Percentiles rank a stretch among this genome's conserved stretches.
Conservation (phyloP, 2,329 filamentous ascomycete species). For the Beauveria brongniartii region DNA sequence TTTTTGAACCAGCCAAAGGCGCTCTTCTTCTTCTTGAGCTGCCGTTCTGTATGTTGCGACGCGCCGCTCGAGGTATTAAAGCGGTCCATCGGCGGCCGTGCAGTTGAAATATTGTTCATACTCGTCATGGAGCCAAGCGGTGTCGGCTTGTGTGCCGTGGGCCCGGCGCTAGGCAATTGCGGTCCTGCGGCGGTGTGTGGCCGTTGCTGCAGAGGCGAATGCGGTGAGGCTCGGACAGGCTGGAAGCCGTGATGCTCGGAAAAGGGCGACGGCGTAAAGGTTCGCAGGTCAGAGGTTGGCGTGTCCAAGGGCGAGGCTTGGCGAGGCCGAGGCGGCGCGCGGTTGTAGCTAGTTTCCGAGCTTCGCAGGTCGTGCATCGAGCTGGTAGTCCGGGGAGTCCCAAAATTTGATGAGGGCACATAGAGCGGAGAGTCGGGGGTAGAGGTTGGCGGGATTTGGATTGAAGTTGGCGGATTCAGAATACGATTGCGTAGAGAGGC, state of each 20-base stretch:
- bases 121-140: conserved; percentile 48
- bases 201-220: conserved; percentile 54
- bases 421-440: conserved; percentile 16
- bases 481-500: conserved; percentile 46
- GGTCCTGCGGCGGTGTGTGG: conserved; percentile 42
- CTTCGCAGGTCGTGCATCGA: conserved; percentile 10
- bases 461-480: conserved; percentile 42
- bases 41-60: conserved; percentile 26
- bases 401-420: conserved; percentile 24
- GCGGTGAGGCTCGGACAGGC: conserved; percentile 53
- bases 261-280: conserved; percentile 38
- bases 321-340: background rate
- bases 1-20: conserved; percentile 63
- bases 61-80: conserved; percentile 20
- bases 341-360: background rate
- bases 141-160: conserved; percentile 43
- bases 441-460: conserved; percentile 40
- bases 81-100: conserved; percentile 32
- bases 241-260: conserved; percentile 52
- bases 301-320: conserved; percentile 19
- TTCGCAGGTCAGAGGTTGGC: conserved; percentile 29
- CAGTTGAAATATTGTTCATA: conserved; percentile 45
- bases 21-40: conserved; percentile 56
- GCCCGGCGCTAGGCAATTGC: conserved; percentile 23
- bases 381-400: conserved; percentile 21